Percentiles rank a stretch among this genome's conserved stretches.
These are phyloP conservation scores for Amanita rimosa DNA, from an alignment of 768 basidiomycete genomes.

Conservation along the genomic window DNA sequence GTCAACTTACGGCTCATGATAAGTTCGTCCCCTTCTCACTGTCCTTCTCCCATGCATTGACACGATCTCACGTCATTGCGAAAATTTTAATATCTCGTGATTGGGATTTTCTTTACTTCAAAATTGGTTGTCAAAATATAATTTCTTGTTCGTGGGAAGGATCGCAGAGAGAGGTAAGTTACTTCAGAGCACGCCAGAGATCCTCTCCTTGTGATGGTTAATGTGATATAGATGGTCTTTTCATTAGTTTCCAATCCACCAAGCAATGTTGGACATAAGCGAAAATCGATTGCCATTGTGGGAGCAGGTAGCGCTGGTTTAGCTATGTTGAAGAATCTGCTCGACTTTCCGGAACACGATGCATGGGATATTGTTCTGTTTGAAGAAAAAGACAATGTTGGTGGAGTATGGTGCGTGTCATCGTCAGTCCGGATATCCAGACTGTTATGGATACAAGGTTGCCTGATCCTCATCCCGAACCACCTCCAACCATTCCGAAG, in stretches of 20 bases:
- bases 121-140: too few relatives aligned
- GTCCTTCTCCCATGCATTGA: constrained; percentile 36
- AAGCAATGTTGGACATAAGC: constrained; percentile 2
- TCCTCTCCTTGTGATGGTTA: too few relatives aligned
- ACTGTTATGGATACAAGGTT: constrained; percentile 14
- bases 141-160: too few relatives aligned
- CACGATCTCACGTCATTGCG: constrained; percentile 29
- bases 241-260: constrained; percentile 4
- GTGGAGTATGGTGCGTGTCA: constrained; percentile 39
- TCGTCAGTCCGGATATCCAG: background rate
- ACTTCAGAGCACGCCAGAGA: too few relatives aligned
- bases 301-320: constrained; percentile 49
- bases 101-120: too few relatives aligned
- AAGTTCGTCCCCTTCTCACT: constrained; percentile 32
- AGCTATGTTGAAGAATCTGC: constrained; percentile 36
- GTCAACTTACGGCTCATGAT: too few relatives aligned
- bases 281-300: constrained; percentile 43
- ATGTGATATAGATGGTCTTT: constrained; percentile 10
- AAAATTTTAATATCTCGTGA: too few relatives aligned
- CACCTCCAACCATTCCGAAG: constrained; percentile 38
- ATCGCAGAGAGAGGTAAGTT: too few relatives aligned
- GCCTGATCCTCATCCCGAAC: constrained; percentile 17
- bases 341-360: constrained; percentile 31
- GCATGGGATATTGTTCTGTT: constrained; percentile 39
- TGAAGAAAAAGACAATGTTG: constrained; percentile 40